Conservation (phyloP, 108 stramenopile species). For the Nannochloropsis salina region DNA sequence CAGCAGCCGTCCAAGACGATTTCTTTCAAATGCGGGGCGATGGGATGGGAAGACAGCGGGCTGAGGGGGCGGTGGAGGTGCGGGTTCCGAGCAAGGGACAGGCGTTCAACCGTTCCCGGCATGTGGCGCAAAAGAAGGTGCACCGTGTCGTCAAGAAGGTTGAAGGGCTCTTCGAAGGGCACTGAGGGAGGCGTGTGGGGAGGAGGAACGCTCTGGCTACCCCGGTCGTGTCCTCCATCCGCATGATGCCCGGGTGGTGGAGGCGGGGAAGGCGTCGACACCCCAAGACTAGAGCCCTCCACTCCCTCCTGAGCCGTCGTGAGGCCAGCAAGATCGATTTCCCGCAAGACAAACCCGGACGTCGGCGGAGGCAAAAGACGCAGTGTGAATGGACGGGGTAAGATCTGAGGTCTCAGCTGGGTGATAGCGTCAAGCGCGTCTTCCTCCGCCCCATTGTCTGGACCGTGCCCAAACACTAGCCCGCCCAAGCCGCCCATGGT, state of each 20-base stretch:
- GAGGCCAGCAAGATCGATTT: neutral
- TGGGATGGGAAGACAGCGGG: neutral
- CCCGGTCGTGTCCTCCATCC: neutral
- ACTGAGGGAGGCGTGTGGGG: neutral
- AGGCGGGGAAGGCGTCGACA: neutral
- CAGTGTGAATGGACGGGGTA: neutral
- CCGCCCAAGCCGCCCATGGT: slow-evolving; percentile 6
- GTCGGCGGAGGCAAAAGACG: neutral
- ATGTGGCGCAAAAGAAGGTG: neutral
- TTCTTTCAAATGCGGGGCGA: slow-evolving; percentile 17
- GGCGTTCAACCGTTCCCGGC: slow-evolving; percentile 1
- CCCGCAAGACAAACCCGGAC: neutral
- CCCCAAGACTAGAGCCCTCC: neutral
- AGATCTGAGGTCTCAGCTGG: neutral
- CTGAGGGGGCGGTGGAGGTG: neutral
- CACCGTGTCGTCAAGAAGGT: neutral
- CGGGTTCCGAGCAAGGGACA: neutral
- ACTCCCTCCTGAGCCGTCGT: neutral
- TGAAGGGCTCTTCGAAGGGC: neutral
- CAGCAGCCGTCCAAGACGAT: slow-evolving; percentile 4
- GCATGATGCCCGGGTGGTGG: neutral
- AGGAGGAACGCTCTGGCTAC: neutral
- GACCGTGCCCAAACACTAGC: neutral
- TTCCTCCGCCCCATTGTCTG: neutral
- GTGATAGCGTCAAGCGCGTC: neutral